These are phyloP conservation scores for Aspergillus mulundensis DNA, from an alignment of 495 filamentous ascomycete genomes.

Conservation along the genomic window DNA sequence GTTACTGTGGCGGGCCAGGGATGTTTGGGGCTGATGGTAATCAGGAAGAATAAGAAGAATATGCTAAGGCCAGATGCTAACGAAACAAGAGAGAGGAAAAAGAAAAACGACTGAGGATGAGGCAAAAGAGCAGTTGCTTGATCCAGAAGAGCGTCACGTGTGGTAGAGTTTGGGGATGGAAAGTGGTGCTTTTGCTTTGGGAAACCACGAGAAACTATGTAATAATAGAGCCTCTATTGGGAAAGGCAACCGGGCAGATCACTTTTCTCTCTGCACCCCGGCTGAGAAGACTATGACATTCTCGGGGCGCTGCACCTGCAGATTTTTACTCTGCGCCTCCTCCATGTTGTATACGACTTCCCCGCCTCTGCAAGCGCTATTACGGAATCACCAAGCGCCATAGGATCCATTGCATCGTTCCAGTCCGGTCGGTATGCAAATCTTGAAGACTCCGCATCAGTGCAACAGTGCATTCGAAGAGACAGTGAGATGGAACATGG, in stretches of 20 bases:
- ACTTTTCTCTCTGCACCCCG: background rate
- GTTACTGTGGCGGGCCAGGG: background rate
- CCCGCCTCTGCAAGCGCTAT: constrained; percentile 9
- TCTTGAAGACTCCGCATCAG: background rate
- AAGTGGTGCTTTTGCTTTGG: constrained; percentile 7
- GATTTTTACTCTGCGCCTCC: constrained; percentile 8
- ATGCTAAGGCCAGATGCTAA: constrained; percentile 1
- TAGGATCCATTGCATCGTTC: background rate
- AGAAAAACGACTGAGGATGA: background rate
- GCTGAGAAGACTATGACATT: background rate
- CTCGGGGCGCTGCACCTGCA: constrained; percentile 13
- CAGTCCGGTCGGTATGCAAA: background rate
- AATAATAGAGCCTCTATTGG: constrained; percentile 6
- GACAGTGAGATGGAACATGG: background rate
- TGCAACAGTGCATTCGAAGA: background rate
- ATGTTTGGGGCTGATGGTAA: background rate
- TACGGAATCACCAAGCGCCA: background rate
- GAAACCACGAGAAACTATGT: constrained; percentile 6
- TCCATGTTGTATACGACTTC: constrained; percentile 10
- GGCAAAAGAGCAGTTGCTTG: constrained; percentile 8
- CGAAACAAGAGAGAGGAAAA: background rate
- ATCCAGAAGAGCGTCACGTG: constrained; percentile 16
- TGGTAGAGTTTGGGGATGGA: background rate
- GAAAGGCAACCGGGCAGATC: constrained; percentile 9
- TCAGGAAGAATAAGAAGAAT: constrained; percentile 1